Percentiles rank a stretch among this genome's conserved stretches.
Conservation (phyloP, 2,329 filamentous ascomycete genomes). For the Didymella sp. region DNA sequence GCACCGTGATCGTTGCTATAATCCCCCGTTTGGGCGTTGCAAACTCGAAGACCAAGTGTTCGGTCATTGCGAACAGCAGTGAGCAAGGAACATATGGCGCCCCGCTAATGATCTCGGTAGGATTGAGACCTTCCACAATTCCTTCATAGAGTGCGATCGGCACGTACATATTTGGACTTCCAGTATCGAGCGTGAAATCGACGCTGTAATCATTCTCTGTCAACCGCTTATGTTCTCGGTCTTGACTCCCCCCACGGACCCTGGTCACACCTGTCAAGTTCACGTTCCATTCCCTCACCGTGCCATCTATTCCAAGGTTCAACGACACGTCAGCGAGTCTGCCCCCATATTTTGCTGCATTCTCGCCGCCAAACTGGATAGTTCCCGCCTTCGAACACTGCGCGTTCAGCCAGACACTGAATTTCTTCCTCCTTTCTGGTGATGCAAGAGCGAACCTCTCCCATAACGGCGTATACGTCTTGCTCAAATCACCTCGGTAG, state of each 20-base stretch:
- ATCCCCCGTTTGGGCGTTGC: background rate
- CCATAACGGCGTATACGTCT: constrained; percentile 3
- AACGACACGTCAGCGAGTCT: background rate
- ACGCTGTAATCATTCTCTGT: background rate
- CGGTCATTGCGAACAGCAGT: constrained; percentile 6
- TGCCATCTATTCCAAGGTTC: background rate
- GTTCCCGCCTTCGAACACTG: background rate
- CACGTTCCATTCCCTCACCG: background rate
- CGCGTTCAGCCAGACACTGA: constrained; percentile 7
- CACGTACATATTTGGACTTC: constrained; percentile 27
- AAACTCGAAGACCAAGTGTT: background rate
- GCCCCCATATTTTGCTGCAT: background rate
- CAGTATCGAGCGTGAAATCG: constrained; percentile 19
- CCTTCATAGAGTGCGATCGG: constrained; percentile 18
- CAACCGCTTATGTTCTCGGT: background rate
- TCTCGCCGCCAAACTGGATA: constrained; percentile 1
- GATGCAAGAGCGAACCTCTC: background rate
- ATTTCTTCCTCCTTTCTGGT: background rate
- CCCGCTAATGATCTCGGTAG: constrained; percentile 9
- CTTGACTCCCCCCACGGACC: too few relatives aligned
- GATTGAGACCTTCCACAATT: constrained; percentile 16
- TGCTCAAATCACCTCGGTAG: background rate
- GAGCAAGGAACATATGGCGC: constrained; percentile 22
- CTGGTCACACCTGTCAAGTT: background rate
- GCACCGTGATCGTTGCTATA: constrained; percentile 7